A percentile compares a stretch with the other conserved stretches of the same genome.
Evolutionary conservation across 495 filamentous ascomycete species (phyloP).

Genomic region (Daldinia concentrica): DNA sequence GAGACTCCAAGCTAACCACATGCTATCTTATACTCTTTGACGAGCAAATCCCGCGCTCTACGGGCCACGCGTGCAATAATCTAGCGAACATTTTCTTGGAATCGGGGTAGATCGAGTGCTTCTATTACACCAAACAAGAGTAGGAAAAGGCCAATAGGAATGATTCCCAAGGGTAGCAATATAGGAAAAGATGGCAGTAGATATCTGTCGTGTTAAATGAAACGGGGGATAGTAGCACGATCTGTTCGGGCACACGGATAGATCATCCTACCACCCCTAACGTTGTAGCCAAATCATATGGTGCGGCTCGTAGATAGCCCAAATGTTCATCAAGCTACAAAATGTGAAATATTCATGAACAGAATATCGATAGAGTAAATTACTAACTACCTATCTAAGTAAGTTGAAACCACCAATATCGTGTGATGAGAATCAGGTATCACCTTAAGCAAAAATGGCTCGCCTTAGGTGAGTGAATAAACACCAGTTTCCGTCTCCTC

Average conservation of each 20-base stretch:
- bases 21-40: background rate
- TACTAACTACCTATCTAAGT: constrained; percentile 22
- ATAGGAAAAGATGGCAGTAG: background rate
- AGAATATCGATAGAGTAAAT: constrained; percentile 10
- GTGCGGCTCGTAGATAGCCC: background rate
- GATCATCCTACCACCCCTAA: background rate
- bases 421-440: constrained; percentile 23
- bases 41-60: background rate
- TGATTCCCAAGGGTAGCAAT: background rate
- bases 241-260: background rate
- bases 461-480: constrained; percentile 7
- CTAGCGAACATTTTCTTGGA: background rate
- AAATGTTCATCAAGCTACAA: background rate
- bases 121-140: background rate
- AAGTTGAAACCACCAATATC: constrained; percentile 17
- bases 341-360: background rate
- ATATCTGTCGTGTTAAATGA: background rate
- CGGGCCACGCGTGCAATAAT: constrained; percentile 4
- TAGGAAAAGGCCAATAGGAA: background rate
- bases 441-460: constrained; percentile 34
- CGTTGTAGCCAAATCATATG: background rate
- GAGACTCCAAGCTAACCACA: constrained; percentile 2
- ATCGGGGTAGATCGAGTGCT: background rate
- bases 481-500: constrained; percentile 16
- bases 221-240: background rate